Evolutionary conservation across 2,329 filamentous ascomycete species (phyloP).

Genomic region (Penicillium sp.): DNA sequence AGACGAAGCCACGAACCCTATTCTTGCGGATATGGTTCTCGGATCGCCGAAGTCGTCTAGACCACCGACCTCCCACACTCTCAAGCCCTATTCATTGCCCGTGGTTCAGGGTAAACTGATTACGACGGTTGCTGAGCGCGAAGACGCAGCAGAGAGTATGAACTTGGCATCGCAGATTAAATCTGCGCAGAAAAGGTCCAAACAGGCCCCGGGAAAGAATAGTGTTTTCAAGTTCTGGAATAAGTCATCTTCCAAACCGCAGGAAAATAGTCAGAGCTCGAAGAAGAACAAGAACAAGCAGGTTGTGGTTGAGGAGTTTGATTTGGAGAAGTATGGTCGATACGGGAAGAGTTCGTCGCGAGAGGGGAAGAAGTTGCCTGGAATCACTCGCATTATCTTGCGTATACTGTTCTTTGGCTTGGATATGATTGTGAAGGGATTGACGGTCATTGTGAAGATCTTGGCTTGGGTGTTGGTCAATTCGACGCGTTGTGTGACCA

Average conservation of each 20-base stretch:
- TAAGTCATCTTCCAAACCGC: background rate
- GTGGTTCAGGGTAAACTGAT: constrained; percentile 32
- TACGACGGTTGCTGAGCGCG: constrained; percentile 42
- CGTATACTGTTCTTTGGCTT: constrained; percentile 39
- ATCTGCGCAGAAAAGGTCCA: constrained; percentile 19
- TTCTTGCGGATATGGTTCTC: constrained; percentile 38
- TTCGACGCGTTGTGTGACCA: constrained; percentile 40
- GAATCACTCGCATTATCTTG: constrained; percentile 34
- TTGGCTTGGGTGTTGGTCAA: constrained; percentile 43
- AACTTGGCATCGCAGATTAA: constrained; percentile 36
- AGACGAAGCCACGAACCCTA: constrained; percentile 40
- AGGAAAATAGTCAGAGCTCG: background rate
- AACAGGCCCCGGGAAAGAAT: constrained; percentile 9
- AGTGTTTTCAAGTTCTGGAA: constrained; percentile 20
- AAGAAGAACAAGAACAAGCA: constrained; percentile 30
- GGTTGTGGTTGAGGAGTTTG: constrained; percentile 43
- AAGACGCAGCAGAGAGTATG: constrained; percentile 41
- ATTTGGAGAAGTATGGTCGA: constrained; percentile 45
- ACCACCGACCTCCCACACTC: constrained; percentile 5
- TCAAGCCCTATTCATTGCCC: constrained; percentile 12
- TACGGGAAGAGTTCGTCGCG: constrained; percentile 37
- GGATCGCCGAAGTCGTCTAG: constrained; percentile 17
- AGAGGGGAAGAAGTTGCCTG: constrained; percentile 41
- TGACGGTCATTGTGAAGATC: constrained; percentile 40
- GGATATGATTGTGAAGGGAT: constrained; percentile 35